phyloP scores from a whole-genome alignment of 1,139 yeast species.

The Candida sanyaensis region DNA sequence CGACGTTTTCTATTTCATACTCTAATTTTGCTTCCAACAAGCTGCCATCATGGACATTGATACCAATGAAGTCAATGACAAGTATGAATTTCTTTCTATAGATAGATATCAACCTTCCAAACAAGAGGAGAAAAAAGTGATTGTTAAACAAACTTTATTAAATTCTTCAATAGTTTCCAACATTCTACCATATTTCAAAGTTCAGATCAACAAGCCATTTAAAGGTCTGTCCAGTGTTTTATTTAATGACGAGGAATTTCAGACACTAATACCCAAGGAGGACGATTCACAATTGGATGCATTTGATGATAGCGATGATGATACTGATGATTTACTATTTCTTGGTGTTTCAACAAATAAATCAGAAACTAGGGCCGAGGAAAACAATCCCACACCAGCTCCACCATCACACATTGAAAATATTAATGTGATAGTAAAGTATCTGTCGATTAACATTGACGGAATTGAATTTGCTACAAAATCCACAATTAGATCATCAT shows the following conservation, averaged over 20 bases:
- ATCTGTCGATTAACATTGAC: slow-evolving; percentile 36
- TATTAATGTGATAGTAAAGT: slow-evolving; percentile 32
- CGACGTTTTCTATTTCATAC: no score
- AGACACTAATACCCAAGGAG: slow-evolving; percentile 34
- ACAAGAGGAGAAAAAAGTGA: slow-evolving; percentile 10
- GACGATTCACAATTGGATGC: slow-evolving; percentile 44
- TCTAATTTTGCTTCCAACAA: not conserved
- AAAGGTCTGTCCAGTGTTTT: slow-evolving; percentile 34
- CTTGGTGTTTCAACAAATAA: slow-evolving; percentile 4
- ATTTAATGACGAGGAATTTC: slow-evolving; percentile 42
- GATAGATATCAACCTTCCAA: not conserved
- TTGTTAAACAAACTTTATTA: slow-evolving; percentile 36
- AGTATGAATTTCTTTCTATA: slow-evolving; percentile 9
- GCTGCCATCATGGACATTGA: not conserved
- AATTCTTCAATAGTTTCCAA: slow-evolving; percentile 38
- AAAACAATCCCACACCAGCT: not conserved
- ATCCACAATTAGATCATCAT: slow-evolving; percentile 39
- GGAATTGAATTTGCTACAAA: slow-evolving; percentile 35
- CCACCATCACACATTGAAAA: slow-evolving; percentile 9
- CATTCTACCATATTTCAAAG: slow-evolving; percentile 35
- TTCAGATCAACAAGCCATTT: slow-evolving; percentile 33
- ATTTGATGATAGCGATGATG: slow-evolving; percentile 39
- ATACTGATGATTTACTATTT: slow-evolving; percentile 18
- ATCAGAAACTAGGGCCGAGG: not conserved
- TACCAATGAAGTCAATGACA: not conserved